Evolutionary conservation across 768 basidiomycete species (phyloP), one percentile per base, ranked within the genome.

Genomic region (Tricholoma sp.): DNA sequence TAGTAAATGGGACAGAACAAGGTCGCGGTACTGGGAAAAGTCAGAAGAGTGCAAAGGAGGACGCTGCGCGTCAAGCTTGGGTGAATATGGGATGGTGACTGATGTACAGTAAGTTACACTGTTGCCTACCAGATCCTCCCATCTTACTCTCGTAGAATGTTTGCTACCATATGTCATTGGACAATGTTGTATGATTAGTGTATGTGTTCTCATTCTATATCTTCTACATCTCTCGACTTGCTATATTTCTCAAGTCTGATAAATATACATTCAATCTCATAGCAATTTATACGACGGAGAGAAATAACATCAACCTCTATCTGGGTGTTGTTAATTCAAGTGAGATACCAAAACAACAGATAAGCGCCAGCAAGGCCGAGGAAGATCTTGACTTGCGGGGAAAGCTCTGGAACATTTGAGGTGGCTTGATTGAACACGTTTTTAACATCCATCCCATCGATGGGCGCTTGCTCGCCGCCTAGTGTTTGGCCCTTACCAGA

Each of bases 401-500:
- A 82, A 56, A 91, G 69, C 54, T 80, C 80, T 12, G 71, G 69
- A 55, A 83, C 71, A 9, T 63, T 69, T 7, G 69, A 76, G 3
- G 68, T 62, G 1, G 72, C 71, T 4, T 70, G 72, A 41, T 71
- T 70, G 19, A 71, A 57, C 24, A 72, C 61, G 50, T 73, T 65
- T 39, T 70, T 63, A 34, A 71, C 65, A 51, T 76, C 72, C 21
- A 63, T 69, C 27, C 71, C 60, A 51, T 77, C 72, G 18, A 72
- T 62, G 7, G 72, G 63, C 16, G 74, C 69, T 24, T 77, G 62
- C 12, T 75, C 68, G 24, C 83, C 83, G 19, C 85, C 86, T 1
- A 94, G 76, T 5, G 86, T 91, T 8, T 86, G 84, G 21, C 91
- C 91, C 65, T 79, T 79, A 3, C 91, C 91, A 21, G 82, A 67